phyloP scores from a whole-genome alignment of 164 flowering plant species.

The Malania oleifera region DNA sequence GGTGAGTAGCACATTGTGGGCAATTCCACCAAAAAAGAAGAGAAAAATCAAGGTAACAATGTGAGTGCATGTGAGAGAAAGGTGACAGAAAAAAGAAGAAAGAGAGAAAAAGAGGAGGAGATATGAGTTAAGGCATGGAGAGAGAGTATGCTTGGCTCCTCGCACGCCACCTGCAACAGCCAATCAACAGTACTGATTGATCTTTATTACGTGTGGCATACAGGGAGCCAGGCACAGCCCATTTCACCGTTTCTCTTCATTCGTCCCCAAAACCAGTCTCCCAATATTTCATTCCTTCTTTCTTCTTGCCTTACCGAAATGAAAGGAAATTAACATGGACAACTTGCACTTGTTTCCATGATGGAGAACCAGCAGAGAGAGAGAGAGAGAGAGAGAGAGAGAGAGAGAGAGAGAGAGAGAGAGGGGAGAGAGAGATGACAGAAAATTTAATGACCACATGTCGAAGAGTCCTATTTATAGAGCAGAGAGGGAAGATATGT shows the following conservation, averaged over 20 bases:
- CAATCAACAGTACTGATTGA: constrained; percentile 27
- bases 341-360: too few relatives aligned
- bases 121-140: too few relatives aligned
- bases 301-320: too few relatives aligned
- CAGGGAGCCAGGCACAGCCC: constrained; percentile 55
- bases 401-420: constrained; percentile 10
- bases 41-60: too few relatives aligned
- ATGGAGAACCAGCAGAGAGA: too few relatives aligned
- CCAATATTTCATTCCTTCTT: too few relatives aligned
- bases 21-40: too few relatives aligned
- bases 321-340: too few relatives aligned
- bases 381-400: constrained; percentile 1
- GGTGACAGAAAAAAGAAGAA: not conserved
- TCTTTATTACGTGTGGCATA: constrained; percentile 35
- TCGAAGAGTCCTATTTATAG: constrained; percentile 6
- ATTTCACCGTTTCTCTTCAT: constrained; percentile 20
- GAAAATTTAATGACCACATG: too few relatives aligned
- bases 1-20: too few relatives aligned
- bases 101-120: constrained; percentile 20
- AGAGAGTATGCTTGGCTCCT: constrained; percentile 46
- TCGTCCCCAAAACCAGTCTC: not conserved
- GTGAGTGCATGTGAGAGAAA: too few relatives aligned
- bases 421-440: not conserved
- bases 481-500: not conserved
- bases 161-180: constrained; percentile 38